Evolutionary conservation across 257 asterid genomes (phyloP).

Genomic region (Plantago ovata): DNA sequence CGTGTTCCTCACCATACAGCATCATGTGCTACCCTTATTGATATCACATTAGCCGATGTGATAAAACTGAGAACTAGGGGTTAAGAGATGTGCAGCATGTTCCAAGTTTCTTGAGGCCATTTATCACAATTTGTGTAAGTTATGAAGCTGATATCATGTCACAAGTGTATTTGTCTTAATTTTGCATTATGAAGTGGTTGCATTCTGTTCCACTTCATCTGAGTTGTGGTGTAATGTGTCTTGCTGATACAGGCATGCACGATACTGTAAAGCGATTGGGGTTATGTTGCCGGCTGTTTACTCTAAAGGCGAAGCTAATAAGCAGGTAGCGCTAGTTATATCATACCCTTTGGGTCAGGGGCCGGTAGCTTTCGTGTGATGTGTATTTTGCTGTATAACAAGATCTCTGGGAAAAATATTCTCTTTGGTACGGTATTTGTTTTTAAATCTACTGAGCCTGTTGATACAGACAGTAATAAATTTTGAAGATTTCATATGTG

Average conservation of each 20-base stretch:
- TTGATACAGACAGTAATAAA: too few relatives aligned
- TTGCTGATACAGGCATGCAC: neutral
- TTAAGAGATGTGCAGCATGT: neutral
- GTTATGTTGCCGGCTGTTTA: neutral
- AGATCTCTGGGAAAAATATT: too few relatives aligned
- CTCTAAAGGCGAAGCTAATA: too few relatives aligned
- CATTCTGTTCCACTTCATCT: neutral
- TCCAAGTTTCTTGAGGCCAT: slow-evolving; percentile 1
- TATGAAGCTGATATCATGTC: neutral
- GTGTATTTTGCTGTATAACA: too few relatives aligned
- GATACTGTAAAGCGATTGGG: neutral
- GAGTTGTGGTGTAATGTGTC: neutral
- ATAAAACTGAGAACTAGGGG: neutral
- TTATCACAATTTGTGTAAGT: neutral
- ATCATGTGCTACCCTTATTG: too few relatives aligned
- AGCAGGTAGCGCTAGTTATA: too few relatives aligned
- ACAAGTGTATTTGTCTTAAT: neutral
- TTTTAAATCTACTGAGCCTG: too few relatives aligned
- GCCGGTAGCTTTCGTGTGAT: too few relatives aligned
- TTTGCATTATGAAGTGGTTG: neutral
- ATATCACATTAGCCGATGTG: neutral
- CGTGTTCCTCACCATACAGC: too few relatives aligned
- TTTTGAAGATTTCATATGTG: too few relatives aligned
- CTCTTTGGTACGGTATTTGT: too few relatives aligned
- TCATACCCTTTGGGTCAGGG: too few relatives aligned